A percentile compares a stretch with the other conserved stretches of the same genome.
Evolutionary conservation across 2,329 filamentous ascomycete genomes (phyloP).

Genomic region (Dactylellina cionopaga): DNA sequence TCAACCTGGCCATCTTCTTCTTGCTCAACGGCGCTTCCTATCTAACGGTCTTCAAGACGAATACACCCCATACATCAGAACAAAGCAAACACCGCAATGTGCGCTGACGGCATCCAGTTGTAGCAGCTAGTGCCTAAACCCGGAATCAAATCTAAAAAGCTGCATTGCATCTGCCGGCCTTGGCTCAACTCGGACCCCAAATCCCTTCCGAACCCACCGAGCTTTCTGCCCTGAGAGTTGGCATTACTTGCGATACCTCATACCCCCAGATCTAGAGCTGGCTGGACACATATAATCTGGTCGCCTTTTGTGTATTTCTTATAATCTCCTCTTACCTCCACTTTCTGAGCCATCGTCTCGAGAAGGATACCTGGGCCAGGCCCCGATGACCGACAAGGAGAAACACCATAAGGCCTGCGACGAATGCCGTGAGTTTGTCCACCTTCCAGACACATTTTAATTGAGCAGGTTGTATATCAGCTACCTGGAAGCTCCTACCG

Average conservation of each 20-base stretch:
- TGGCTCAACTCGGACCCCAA: constrained; percentile 13
- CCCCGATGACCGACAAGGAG: constrained; percentile 56
- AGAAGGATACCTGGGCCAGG: not conserved
- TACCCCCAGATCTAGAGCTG: not conserved
- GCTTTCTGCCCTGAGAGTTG: not conserved
- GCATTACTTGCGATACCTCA: not conserved
- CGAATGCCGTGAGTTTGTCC: constrained; percentile 70
- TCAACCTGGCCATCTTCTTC: not conserved
- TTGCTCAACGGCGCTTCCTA: too few relatives aligned
- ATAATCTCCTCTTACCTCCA: not conserved
- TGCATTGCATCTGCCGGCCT: not conserved
- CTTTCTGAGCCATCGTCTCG: not conserved
- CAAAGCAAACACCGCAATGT: too few relatives aligned
- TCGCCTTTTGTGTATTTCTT: not conserved
- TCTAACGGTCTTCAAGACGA: too few relatives aligned
- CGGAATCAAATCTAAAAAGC: too few relatives aligned
- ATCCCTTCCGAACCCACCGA: constrained; percentile 23
- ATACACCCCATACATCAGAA: too few relatives aligned
- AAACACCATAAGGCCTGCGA: constrained; percentile 72
- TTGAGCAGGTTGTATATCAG: too few relatives aligned
- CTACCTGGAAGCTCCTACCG: too few relatives aligned
- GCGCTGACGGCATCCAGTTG: too few relatives aligned
- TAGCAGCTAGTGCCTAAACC: too few relatives aligned
- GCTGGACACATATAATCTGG: not conserved
- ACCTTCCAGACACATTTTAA: too few relatives aligned